These are phyloP conservation scores for Citrullus colocynthis DNA, from an alignment of 306 rosid genomes.

Conservation along the genomic window DNA sequence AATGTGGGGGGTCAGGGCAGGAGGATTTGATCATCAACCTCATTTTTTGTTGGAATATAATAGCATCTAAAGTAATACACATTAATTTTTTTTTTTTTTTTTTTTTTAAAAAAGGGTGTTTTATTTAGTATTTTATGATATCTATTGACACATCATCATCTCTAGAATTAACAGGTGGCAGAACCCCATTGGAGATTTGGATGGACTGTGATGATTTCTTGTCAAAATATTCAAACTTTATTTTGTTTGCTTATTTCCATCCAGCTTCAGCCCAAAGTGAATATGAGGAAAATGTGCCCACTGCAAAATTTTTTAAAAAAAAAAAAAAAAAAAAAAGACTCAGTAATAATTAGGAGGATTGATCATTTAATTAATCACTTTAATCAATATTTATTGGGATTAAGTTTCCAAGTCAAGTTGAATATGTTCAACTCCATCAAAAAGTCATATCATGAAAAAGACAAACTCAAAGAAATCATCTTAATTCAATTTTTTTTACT, in stretches of 20 bases:
- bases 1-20: background rate
- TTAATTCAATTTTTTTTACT: no score
- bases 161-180: constrained; percentile 1
- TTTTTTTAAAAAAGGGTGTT: background rate
- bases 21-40: background rate
- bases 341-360: background rate
- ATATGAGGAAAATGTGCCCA: constrained; percentile 99
- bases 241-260: constrained; percentile 53
- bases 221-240: constrained; percentile 18
- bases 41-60: background rate
- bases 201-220: background rate
- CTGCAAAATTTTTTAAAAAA: constrained; percentile 28
- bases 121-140: background rate
- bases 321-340: background rate
- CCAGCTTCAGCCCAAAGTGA: constrained; percentile 83
- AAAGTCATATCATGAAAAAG: no score
- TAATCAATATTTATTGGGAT: background rate
- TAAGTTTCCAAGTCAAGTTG: background rate
- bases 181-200: background rate
- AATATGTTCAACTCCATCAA: background rate
- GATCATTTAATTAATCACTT: background rate
- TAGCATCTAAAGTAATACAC: background rate
- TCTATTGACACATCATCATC: background rate
- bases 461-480: background rate
- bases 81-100: background rate